phyloP scores from a whole-genome alignment of 148 eudicot species.

The Pharnaceum exiguum region DNA sequence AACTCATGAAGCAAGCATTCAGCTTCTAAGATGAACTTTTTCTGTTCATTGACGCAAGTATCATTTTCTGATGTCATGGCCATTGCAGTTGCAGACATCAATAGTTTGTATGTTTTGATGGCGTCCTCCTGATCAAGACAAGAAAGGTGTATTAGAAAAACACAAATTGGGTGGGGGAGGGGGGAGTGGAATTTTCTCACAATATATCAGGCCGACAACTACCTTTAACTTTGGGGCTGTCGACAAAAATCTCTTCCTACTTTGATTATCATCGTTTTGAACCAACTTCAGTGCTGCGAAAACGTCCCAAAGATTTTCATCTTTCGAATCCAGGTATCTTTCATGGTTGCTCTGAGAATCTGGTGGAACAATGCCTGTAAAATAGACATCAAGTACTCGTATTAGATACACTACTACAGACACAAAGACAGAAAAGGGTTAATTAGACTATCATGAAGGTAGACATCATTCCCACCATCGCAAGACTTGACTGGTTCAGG shows the following conservation, averaged over 20 bases:
- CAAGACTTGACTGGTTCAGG: conserved; percentile 2
- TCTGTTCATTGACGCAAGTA: conserved; percentile 5
- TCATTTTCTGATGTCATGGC: neutral
- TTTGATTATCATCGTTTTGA: neutral
- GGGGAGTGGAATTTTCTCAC: too few relatives aligned
- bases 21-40: conserved; percentile 5
- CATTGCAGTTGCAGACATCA: conserved; percentile 3
- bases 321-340: conserved; percentile 2
- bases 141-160: neutral
- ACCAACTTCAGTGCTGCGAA: conserved; percentile 18
- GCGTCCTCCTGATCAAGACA: conserved; percentile 17
- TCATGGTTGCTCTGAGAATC: neutral
- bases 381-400: neutral
- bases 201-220: neutral
- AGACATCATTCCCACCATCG: too few relatives aligned
- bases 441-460: too few relatives aligned
- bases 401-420: too few relatives aligned
- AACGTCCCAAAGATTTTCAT: conserved; percentile 18
- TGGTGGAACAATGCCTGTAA: neutral
- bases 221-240: conserved; percentile 27
- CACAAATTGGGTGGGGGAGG: neutral
- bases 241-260: conserved; percentile 17
- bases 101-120: conserved; percentile 5
- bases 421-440: too few relatives aligned
- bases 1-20: conserved; percentile 27